phyloP scores from a whole-genome alignment of 2,329 filamentous ascomycete species.

The Pseudogymnoascus sp. region DNA sequence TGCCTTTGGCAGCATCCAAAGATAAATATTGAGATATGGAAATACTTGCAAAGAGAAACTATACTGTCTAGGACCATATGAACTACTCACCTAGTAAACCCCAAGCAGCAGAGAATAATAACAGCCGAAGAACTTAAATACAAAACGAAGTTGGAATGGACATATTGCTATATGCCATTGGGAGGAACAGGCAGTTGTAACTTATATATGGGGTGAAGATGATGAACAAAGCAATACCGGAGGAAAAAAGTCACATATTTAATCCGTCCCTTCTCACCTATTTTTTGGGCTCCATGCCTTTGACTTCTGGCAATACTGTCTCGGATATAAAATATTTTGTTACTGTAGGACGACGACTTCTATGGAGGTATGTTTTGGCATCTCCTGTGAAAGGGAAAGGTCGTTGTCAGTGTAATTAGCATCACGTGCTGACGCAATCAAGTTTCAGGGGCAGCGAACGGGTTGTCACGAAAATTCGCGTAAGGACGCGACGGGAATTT shows the following conservation, averaged over 20 bases:
- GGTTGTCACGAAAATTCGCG: not conserved
- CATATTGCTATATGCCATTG: not conserved
- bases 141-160: not conserved
- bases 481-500: not conserved
- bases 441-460: not conserved
- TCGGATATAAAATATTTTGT: not conserved
- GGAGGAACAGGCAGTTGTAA: not conserved
- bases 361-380: not conserved
- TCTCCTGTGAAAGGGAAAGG: not conserved
- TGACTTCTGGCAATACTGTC: not conserved
- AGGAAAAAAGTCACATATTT: not conserved
- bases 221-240: not conserved
- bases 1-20: not conserved
- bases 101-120: not conserved
- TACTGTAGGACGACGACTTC: not conserved
- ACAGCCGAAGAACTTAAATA: not conserved
- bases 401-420: not conserved
- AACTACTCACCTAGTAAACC: not conserved
- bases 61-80: not conserved
- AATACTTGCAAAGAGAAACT: not conserved
- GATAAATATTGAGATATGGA: not conserved
- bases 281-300: not conserved
- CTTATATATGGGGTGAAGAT: not conserved
- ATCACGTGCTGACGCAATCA: not conserved
- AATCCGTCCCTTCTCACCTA: not conserved